phyloP scores from a whole-genome alignment of 305 asterid genomes.

The Ilex paraguariensis region DNA sequence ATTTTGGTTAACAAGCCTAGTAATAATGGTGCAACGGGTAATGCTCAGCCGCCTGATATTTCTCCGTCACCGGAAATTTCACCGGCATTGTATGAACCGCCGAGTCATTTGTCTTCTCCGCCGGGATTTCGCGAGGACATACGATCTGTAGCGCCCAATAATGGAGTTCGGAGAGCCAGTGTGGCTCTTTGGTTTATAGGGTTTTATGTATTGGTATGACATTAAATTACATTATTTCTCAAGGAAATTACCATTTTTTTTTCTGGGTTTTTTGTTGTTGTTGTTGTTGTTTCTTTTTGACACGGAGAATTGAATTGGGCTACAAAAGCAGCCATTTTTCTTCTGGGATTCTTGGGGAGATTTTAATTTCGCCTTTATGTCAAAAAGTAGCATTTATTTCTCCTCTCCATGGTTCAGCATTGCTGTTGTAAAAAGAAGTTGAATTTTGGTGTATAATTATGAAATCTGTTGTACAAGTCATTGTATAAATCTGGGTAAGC shows the following conservation, averaged over 20 bases:
- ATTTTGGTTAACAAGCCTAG: constrained; percentile 32
- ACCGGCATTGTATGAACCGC: constrained; percentile 21
- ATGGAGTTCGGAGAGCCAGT: constrained; percentile 11
- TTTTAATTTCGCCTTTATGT: too few relatives aligned
- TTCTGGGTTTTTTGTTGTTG: not conserved
- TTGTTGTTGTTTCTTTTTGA: constrained; percentile 3
- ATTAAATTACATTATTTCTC: constrained; percentile 2
- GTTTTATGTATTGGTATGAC: constrained; percentile 18
- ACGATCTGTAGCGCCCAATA: constrained; percentile 19
- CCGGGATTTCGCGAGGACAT: constrained; percentile 19
- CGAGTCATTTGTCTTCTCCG: constrained; percentile 32
- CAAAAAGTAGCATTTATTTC: too few relatives aligned
- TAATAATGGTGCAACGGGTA: constrained; percentile 21
- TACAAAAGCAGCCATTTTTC: too few relatives aligned
- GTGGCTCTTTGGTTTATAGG: constrained; percentile 31
- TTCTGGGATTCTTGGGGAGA: too few relatives aligned
- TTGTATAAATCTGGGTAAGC: too few relatives aligned
- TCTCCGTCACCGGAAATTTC: constrained; percentile 30
- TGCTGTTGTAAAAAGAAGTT: too few relatives aligned
- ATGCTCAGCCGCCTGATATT: constrained; percentile 50
- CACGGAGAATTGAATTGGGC: too few relatives aligned
- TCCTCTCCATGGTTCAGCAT: too few relatives aligned
- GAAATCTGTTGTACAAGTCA: too few relatives aligned
- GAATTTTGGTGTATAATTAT: too few relatives aligned
- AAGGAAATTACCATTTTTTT: constrained; percentile 14